A percentile compares a stretch with the other conserved stretches of the same genome.
Conservation (phyloP, 1,284 basidiomycete genomes). For the Fomitopsis palustris region DNA sequence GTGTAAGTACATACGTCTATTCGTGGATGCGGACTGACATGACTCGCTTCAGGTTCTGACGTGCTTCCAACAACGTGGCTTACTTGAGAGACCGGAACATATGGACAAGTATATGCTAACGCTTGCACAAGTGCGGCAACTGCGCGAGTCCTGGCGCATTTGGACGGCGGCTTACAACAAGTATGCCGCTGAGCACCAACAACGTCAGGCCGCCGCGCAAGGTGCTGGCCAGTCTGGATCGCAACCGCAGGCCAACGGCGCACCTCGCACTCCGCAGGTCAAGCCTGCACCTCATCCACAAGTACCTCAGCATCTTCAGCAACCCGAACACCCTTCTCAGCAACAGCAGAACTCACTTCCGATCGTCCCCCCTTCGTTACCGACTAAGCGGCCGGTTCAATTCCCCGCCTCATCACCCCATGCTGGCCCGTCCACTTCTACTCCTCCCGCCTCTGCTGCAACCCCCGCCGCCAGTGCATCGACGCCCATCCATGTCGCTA, state of each 20-base stretch:
- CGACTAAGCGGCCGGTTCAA: not conserved
- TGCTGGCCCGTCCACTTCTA: conserved; percentile 13
- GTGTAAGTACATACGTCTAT: conserved; percentile 35
- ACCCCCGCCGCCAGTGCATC: conserved; percentile 52
- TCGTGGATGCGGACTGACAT: not conserved
- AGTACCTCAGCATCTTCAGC: not conserved
- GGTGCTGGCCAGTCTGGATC: not conserved
- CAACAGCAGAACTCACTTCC: not conserved
- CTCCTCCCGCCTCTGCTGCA: conserved; percentile 37
- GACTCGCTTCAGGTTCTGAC: conserved; percentile 40
- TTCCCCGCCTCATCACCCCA: conserved; percentile 12
- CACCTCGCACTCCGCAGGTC: not conserved
- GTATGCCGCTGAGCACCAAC: not conserved
- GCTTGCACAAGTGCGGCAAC: not conserved
- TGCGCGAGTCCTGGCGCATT: not conserved
- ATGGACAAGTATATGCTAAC: not conserved
- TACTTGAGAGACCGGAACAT: conserved; percentile 24
- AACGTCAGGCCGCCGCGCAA: not conserved
- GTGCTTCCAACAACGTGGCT: conserved; percentile 46
- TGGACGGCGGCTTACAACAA: not conserved
- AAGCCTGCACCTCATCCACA: conserved; percentile 6
- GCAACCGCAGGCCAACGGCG: not conserved
- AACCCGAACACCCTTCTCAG: conserved; percentile 1
- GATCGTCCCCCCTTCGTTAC: not conserved
- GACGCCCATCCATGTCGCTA: conserved; percentile 46